phyloP scores from a whole-genome alignment of 345 rosid genomes.

The Anacardium occidentale region DNA sequence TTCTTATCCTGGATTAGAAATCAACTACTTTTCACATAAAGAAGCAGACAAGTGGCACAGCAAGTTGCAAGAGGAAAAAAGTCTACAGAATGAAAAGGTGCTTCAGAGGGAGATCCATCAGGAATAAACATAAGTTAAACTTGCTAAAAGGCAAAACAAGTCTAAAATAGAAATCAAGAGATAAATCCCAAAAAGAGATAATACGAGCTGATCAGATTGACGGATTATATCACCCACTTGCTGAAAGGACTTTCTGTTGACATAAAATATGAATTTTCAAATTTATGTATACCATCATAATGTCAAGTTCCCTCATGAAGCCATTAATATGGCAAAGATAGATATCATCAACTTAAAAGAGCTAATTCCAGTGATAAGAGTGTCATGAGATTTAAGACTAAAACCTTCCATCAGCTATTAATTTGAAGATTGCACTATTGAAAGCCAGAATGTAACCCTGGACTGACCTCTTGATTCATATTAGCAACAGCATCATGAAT shows the following conservation, averaged over 20 bases:
- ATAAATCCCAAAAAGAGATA: background rate
- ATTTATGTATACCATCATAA: background rate
- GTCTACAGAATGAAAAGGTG: background rate
- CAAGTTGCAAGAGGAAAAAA: slow-evolving; percentile 1
- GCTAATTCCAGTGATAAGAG: background rate
- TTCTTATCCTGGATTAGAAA: slow-evolving; percentile 52
- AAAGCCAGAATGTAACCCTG: slow-evolving; percentile 17
- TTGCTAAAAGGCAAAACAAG: background rate
- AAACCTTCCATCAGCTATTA: background rate
- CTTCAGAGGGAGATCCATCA: background rate
- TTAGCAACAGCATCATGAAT: slow-evolving; percentile 52
- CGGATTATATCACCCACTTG: background rate
- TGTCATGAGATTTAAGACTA: background rate
- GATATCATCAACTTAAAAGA: background rate
- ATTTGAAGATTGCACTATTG: background rate
- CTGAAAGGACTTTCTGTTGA: background rate
- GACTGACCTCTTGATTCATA: slow-evolving; percentile 71
- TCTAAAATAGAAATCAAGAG: background rate
- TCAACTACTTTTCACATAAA: slow-evolving; percentile 12
- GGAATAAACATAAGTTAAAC: background rate
- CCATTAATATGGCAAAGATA: background rate
- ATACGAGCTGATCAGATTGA: background rate
- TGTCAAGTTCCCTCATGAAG: background rate
- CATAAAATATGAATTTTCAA: background rate
- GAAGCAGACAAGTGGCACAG: slow-evolving; percentile 13